Evolutionary conservation across 2,329 filamentous ascomycete species (phyloP).

Genomic region (Orbilia javanica): DNA sequence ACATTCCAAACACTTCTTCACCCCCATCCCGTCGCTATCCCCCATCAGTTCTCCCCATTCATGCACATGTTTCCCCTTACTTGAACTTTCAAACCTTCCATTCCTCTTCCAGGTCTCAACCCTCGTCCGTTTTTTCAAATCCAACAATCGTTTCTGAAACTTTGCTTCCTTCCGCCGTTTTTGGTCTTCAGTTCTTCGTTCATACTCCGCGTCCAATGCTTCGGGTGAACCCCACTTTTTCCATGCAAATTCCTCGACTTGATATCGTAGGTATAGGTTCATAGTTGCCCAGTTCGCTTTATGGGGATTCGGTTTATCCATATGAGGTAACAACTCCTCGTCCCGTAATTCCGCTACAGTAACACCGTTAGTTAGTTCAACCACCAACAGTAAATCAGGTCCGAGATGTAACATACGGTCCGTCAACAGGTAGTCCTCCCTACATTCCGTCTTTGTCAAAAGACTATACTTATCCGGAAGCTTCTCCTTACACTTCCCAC

Average conservation of each 20-base stretch:
- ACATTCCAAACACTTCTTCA: conserved; percentile 83
- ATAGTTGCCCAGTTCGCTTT: conserved; percentile 98
- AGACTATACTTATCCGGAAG: conserved; percentile 92
- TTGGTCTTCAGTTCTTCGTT: conserved; percentile 80
- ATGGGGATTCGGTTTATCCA: conserved; percentile 92
- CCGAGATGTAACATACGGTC: conserved; percentile 74
- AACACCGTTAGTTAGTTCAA: conserved; percentile 8
- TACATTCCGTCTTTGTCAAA: conserved; percentile 95
- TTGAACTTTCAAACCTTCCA: conserved; percentile 69
- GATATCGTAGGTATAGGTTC: conserved; percentile 94
- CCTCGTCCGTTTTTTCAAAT: conserved; percentile 91
- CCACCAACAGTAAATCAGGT: neutral
- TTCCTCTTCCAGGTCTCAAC: conserved; percentile 88
- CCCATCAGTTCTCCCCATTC: conserved; percentile 82
- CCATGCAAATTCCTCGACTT: conserved; percentile 95
- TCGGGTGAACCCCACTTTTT: conserved; percentile 92
- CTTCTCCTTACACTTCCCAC: conserved; percentile 87
- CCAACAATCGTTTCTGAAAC: conserved; percentile 87
- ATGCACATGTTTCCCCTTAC: conserved; percentile 82
- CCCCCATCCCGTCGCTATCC: conserved; percentile 73
- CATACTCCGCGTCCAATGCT: conserved; percentile 88
- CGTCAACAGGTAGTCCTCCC: conserved; percentile 93
- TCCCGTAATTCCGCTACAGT: conserved; percentile 87
- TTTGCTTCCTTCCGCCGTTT: conserved; percentile 90
- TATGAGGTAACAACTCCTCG: conserved; percentile 83